Conservation (phyloP, 116 monocot species). For the Posidonia oceanica region DNA sequence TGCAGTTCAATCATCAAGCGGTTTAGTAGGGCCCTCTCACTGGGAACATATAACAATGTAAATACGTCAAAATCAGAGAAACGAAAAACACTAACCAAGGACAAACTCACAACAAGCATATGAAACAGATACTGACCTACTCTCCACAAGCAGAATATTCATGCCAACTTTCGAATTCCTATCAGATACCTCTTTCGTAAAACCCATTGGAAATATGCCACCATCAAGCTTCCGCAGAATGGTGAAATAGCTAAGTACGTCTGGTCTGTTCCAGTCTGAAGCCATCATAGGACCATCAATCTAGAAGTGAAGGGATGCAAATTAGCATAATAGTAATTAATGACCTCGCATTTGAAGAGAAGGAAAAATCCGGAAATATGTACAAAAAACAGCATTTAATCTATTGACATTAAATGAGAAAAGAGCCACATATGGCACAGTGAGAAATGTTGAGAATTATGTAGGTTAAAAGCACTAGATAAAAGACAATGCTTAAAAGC, state of each 20-base stretch:
- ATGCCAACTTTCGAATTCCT: slow-evolving; percentile 61
- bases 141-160: slow-evolving; percentile 50
- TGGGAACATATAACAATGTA: slow-evolving; percentile 7
- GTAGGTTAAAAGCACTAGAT: background rate
- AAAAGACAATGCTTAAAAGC: background rate
- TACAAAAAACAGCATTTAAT: too few species aligned
- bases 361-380: too few species aligned
- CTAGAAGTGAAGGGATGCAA: slow-evolving; percentile 19
- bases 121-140: slow-evolving; percentile 32
- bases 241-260: slow-evolving; percentile 66
- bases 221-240: slow-evolving; percentile 87
- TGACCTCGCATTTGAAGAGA: too few species aligned
- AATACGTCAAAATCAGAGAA: background rate
- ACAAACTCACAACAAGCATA: background rate
- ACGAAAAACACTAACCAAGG: too few species aligned
- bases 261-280: slow-evolving; percentile 59
- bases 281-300: slow-evolving; percentile 84
- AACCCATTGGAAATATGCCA: slow-evolving; percentile 76
- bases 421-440: too few species aligned
- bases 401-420: too few species aligned
- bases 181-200: slow-evolving; percentile 51
- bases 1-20: slow-evolving; percentile 89
- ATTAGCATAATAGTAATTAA: background rate
- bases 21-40: slow-evolving; percentile 91
- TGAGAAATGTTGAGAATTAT: too few species aligned